Evolutionary conservation across 2,329 filamentous ascomycete species (phyloP).

Genomic region (Curvularia sp.): DNA sequence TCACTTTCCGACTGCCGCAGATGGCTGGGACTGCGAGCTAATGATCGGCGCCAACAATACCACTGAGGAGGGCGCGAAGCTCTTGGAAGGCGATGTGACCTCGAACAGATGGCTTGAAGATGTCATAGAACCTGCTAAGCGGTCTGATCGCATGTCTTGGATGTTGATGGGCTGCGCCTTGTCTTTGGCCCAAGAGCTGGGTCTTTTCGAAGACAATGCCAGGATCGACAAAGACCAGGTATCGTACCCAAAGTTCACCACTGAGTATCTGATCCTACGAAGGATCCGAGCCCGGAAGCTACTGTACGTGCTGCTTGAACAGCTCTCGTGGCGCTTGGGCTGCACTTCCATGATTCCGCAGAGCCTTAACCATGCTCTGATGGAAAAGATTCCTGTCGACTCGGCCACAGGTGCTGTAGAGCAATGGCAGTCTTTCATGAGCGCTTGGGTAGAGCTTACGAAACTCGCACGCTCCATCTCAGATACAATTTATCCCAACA

Average conservation of each 20-base stretch:
- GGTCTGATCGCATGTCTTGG: slow-evolving; percentile 67
- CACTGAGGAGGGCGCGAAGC: slow-evolving; percentile 43
- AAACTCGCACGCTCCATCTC: slow-evolving; percentile 59
- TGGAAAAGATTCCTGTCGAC: slow-evolving; percentile 52
- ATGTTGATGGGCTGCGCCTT: slow-evolving; percentile 63
- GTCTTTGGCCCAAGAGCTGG: slow-evolving; percentile 61
- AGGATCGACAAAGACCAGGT: slow-evolving; percentile 47
- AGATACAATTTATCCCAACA: slow-evolving; percentile 60
- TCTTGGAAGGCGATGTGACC: slow-evolving; percentile 46
- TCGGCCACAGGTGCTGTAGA: slow-evolving; percentile 48
- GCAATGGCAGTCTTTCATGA: slow-evolving; percentile 61
- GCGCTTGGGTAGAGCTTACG: slow-evolving; percentile 56
- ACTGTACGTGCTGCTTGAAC: slow-evolving; percentile 58
- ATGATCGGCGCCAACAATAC: slow-evolving; percentile 54
- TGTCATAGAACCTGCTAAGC: slow-evolving; percentile 61
- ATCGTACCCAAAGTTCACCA: slow-evolving; percentile 43
- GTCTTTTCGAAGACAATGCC: slow-evolving; percentile 56
- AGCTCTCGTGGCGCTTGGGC: slow-evolving; percentile 60
- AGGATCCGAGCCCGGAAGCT: slow-evolving; percentile 46
- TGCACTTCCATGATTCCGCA: slow-evolving; percentile 61
- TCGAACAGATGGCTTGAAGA: slow-evolving; percentile 60
- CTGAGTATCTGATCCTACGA: slow-evolving; percentile 41
- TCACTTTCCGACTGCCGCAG: slow-evolving; percentile 60
- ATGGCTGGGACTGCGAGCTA: slow-evolving; percentile 64
- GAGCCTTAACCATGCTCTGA: slow-evolving; percentile 48